Evolutionary conservation across 2,329 filamentous ascomycete genomes (phyloP), one percentile per base, ranked within the genome.

Genomic region (Aspergillus caelatus): DNA sequence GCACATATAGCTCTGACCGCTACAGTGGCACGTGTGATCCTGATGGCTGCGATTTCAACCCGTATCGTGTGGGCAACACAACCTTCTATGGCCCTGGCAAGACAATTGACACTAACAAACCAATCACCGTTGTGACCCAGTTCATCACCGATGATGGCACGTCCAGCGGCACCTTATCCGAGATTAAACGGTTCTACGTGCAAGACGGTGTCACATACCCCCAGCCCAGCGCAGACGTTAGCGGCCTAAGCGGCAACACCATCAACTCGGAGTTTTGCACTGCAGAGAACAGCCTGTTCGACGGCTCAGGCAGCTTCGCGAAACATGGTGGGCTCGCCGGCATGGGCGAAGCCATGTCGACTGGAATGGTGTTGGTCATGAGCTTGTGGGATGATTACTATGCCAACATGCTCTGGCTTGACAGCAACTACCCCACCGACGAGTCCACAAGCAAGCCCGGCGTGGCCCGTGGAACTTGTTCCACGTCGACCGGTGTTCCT

Each of bases 391-490:
- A 90, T 72, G 89, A 91, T 79, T 85, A 91, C 78, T 77, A 85
- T 64, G 79, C 85, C 72, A 84, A 89, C 79, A 92, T 92, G 89
- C 84, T 90, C 71, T 92, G 90, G 90, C 85, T 93, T 70, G 90
- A 92, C 81, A 86, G 85, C 65, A 85, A 80, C 74, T 90, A 85
- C 81, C 89, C 89, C 56, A 80, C 81, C 64, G 71, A 74, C 62
- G 76, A 70, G 41, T 73, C 78, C 65, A 70, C 79, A 34, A 81
- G 79, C 58, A 67, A 64, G 2, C 80, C 80, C 34, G 87, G 87
- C 68, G 76, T 80, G 62, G 78, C 78, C 48, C 85, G 87, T 71
- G 88, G 88, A 60, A 78, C 80, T 41, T 89, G 87, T 75, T 62
- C 81, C 57, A 82, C 80, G 54, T 78, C 73, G 68, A 85, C 84